Base-by-base conservation (phyloP, 352 stramenopile genomes). In the Globisporangium megalacanthum region DNA sequence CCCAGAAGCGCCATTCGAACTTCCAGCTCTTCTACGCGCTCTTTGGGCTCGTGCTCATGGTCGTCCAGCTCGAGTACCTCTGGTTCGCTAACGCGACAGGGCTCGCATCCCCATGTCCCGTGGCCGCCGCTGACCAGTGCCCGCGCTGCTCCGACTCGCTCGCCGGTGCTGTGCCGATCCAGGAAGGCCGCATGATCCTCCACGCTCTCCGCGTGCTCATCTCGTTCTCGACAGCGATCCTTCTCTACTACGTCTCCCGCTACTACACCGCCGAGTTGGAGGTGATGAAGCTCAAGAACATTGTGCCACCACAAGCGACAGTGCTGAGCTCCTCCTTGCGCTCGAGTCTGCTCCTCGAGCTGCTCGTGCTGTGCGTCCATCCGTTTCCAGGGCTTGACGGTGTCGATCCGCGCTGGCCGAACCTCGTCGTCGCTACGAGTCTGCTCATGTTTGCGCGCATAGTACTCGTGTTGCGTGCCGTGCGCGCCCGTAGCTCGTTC, bases 251-350 rank as follows among this genome's bases (percentile, higher is more conserved):
- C 64, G 58, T 87, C 49, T 86, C 83, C 59, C 56, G 62, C 10
- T 91, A 82, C 52, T 89, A 89, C 69, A 65, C 64, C 45, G 74
- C 69, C 60, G 71, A 89, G 65, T 85, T 76, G 42, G 72, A 89
- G 54, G 69, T 88, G 42, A 81, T 88, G 69, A 92, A 88, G 67
- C 74, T 88, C 61, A 89, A 88, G 55, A 91, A 91, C 58, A 85
- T 91, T 49, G 69, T 88, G 60, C 77, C 81, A 7, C 79, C 79
- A 19, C 83, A 80, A 35, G 77, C 77, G 17, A 88, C 77, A 47
- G 60, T 89, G 36, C 59, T 88, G 31, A 72, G 69, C 31, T 91
- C 81, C 44, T 79, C 78, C 15, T 55, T 88, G 54, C 76, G 78
- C 15, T 60, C 51, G 6, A 55, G 45, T 2, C 60, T 91, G 14